phyloP scores from a whole-genome alignment of 2,329 filamentous ascomycete species.

The Calonectria leucothoes region DNA sequence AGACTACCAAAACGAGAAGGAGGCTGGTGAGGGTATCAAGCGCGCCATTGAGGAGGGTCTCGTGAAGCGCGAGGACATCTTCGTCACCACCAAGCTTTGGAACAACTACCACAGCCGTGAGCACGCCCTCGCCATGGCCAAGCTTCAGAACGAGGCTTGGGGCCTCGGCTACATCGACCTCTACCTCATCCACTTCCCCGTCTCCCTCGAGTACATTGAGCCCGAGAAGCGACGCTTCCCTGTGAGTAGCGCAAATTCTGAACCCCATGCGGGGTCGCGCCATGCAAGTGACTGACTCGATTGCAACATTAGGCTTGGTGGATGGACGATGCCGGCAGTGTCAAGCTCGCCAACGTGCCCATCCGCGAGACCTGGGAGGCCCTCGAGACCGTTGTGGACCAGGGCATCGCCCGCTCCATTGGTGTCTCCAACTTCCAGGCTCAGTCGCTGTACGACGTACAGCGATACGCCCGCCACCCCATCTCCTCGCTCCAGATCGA shows the following conservation, averaged over 20 bases:
- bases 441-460: slow-evolving; percentile 68
- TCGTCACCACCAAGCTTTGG: slow-evolving; percentile 92
- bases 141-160: slow-evolving; percentile 82
- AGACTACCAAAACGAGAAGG: slow-evolving; percentile 73
- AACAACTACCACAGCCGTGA: slow-evolving; percentile 87
- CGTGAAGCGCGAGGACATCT: slow-evolving; percentile 80
- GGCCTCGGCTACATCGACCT: slow-evolving; percentile 88
- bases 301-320: slow-evolving; percentile 44
- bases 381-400: slow-evolving; percentile 77
- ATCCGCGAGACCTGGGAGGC: slow-evolving; percentile 85
- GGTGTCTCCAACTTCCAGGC: slow-evolving; percentile 83
- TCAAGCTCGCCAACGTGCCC: slow-evolving; percentile 68
- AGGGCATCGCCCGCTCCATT: slow-evolving; percentile 75
- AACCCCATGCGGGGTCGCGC: neutral
- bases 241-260: slow-evolving; percentile 27
- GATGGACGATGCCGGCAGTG: slow-evolving; percentile 58
- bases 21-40: slow-evolving; percentile 73
- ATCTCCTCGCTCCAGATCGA: slow-evolving; percentile 73
- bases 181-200: slow-evolving; percentile 79
- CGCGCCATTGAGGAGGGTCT: slow-evolving; percentile 67
- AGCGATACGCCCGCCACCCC: slow-evolving; percentile 67
- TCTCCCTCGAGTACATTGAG: slow-evolving; percentile 56
- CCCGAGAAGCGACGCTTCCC: slow-evolving; percentile 54
- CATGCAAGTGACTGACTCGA: neutral
- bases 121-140: slow-evolving; percentile 77